Conservation (phyloP, 2,329 filamentous ascomycete species). For the Apiospora aurea region DNA sequence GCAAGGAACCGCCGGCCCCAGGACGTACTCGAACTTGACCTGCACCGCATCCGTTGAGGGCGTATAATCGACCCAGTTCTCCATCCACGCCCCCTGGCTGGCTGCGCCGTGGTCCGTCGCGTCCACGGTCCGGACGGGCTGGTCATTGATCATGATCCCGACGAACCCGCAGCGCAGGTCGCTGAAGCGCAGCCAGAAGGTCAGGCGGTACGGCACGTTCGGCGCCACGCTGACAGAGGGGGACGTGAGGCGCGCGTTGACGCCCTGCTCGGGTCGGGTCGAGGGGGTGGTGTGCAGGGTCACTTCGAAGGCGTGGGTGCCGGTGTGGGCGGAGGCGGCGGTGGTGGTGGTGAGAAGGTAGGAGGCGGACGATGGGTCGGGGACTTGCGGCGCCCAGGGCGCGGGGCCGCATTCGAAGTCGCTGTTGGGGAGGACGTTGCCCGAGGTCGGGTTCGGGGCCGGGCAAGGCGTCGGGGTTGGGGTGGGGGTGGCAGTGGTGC, state of each 20-base stretch:
- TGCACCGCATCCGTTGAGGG: not conserved
- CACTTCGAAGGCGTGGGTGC: slow-evolving; percentile 30
- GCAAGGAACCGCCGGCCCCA: not conserved
- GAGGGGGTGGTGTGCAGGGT: slow-evolving; percentile 24
- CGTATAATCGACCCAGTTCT: not conserved
- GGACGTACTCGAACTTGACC: not conserved
- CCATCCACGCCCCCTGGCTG: not conserved
- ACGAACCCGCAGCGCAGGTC: slow-evolving; percentile 30
- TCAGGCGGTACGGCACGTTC: slow-evolving; percentile 26
- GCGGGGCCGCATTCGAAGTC: slow-evolving; percentile 34
- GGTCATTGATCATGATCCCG: slow-evolving; percentile 32
- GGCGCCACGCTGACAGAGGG: slow-evolving; percentile 25
- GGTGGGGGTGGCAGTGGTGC: not conserved
- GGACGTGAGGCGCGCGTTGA: slow-evolving; percentile 23
- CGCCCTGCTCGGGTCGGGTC: slow-evolving; percentile 26
- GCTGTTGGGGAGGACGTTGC: slow-evolving; percentile 28
- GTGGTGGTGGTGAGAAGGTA: not conserved
- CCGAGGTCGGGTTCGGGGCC: not conserved
- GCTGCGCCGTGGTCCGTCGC: slow-evolving; percentile 26
- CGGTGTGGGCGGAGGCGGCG: slow-evolving; percentile 22
- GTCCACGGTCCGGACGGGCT: slow-evolving; percentile 27
- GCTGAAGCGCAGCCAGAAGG: slow-evolving; percentile 31
- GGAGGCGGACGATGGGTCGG: slow-evolving; percentile 26
- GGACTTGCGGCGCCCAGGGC: slow-evolving; percentile 32
- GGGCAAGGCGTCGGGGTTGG: not conserved